Evolutionary conservation across 2,329 filamentous ascomycete genomes (phyloP), one percentile per base, ranked within the genome.

Genomic region (Zymoseptoria tritici): DNA sequence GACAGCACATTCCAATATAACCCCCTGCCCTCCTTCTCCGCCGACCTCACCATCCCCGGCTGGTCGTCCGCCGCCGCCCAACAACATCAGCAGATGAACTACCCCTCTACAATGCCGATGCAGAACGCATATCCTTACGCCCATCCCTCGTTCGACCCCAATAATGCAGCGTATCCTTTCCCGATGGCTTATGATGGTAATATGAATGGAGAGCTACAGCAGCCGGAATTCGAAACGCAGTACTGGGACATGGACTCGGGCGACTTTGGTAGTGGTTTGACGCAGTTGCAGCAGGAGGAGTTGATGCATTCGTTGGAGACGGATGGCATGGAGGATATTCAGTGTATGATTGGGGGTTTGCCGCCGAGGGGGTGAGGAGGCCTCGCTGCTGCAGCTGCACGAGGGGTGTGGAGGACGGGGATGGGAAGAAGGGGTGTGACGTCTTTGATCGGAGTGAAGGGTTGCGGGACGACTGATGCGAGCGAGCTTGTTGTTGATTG

Each of bases 261-360:
- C 20, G 62, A 59, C 3, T 74, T 71, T 55, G 71, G 71, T n/a
- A 66, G 66, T 20, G 72, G 72, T 8, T 56, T 75, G 49, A 72
- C 64, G 3, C 66, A 71, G 31, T 63, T 64, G 49, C 73, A 75
- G 58, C 73, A 74, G 56, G 65, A 70, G 49, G 73, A 75, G 57
- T 63, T 75, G 29, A 71, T 75, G 67, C 71, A 71, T n/a, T 65
- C 60, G 1, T 61, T 75, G 11, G 73, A 75, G 62, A 73, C 71
- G 16, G 66, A 70, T n/a, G 73, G 73, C 9, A 74, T 74, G 71
- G 69, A 70, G 49, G 70, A 73, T 57, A 73, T 75, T 36, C 71
- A 75, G 61, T 69, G 62, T 62, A 73, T 74, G 68, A 74, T 75
- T 46, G 36, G 36, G 36, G 16, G 16, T 4, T 6, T 46, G 16